Evolutionary conservation across 768 basidiomycete species (phyloP).

Genomic region (Phylloporus sp.): DNA sequence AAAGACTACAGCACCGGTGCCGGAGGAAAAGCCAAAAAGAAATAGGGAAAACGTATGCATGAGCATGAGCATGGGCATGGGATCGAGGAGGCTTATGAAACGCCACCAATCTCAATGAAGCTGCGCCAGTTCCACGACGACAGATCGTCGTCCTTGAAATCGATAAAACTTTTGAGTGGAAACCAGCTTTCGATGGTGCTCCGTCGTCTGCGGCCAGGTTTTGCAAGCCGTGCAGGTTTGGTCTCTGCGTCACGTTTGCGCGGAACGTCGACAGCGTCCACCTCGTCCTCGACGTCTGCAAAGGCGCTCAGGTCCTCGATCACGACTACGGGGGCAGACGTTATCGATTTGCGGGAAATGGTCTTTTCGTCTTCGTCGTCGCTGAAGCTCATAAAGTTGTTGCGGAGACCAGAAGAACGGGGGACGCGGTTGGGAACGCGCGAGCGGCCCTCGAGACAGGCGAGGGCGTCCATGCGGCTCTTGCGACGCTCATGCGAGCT

Average conservation of each 20-base stretch:
- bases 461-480: constrained; percentile 58
- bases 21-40: neutral
- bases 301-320: constrained; percentile 22
- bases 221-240: constrained; percentile 6
- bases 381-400: constrained; percentile 64
- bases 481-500: constrained; percentile 42
- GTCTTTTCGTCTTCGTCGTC: constrained; percentile 54
- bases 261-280: constrained; percentile 15
- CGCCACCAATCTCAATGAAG: constrained; percentile 53
- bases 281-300: constrained; percentile 32
- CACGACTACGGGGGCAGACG: constrained; percentile 4
- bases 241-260: constrained; percentile 10
- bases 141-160: constrained; percentile 48
- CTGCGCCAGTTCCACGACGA: constrained; percentile 54
- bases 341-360: neutral
- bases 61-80: neutral
- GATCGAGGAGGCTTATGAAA: constrained; percentile 8
- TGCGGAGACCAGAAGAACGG: constrained; percentile 16
- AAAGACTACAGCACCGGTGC: neutral
- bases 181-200: constrained; percentile 49
- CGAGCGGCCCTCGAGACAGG: constrained; percentile 55
- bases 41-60: neutral
- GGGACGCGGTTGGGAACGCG: constrained; percentile 20
- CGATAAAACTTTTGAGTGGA: constrained; percentile 60
- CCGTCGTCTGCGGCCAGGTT: constrained; percentile 28